Base-by-base conservation (phyloP, 805 yeast species). In the Cyberlindnera sargentensis region DNA sequence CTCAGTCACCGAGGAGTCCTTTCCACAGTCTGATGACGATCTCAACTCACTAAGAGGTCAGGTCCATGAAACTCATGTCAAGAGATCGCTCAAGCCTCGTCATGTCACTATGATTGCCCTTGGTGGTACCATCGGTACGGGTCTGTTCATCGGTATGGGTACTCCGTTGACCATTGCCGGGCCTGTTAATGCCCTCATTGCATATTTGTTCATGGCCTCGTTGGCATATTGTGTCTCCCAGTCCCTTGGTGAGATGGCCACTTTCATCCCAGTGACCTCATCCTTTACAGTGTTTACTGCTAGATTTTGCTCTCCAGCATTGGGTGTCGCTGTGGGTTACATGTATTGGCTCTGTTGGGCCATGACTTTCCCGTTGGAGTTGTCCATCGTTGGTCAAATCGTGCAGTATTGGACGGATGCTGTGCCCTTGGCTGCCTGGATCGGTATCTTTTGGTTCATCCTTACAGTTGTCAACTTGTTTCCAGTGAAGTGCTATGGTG, bases 61-160 rank as follows among this genome's bases (percentile, higher is more conserved):
- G 20, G 33, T 31, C 6, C 33, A 56, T 29, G 65, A 66, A 20
- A 62, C 69, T 4, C 71, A 76, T 51, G 80, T 78, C 46, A 73
- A 75, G 51, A 69, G 88, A 60, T 73, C 70, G 40, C 66, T 83
- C 48, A 80, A 80, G 58, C 75, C 81, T 20, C 70, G 91, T 55
- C 88, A 82, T 55, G 74, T 82, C 36, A 72, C 83, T 27, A 82
- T 83, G 87, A 78, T 83, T 55, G 87, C 89, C 39, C 68, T 83
- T 31, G 90, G 90, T 49, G 90, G 89, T 51, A 80, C 89, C 31
- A 80, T 84, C 46, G 90, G 90, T 55, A 82, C 89, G 2, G 90
- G 90, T 60, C 68, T 82, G 35, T 80, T 83, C 65, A 76, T 84
- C 37, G 79, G 84, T 56, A 72, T 83, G 33, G 69, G 79, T 3